A percentile compares a stretch with the other conserved stretches of the same genome.
Evolutionary conservation across 768 basidiomycete species (phyloP).

Genomic region (Lepiota venenata): DNA sequence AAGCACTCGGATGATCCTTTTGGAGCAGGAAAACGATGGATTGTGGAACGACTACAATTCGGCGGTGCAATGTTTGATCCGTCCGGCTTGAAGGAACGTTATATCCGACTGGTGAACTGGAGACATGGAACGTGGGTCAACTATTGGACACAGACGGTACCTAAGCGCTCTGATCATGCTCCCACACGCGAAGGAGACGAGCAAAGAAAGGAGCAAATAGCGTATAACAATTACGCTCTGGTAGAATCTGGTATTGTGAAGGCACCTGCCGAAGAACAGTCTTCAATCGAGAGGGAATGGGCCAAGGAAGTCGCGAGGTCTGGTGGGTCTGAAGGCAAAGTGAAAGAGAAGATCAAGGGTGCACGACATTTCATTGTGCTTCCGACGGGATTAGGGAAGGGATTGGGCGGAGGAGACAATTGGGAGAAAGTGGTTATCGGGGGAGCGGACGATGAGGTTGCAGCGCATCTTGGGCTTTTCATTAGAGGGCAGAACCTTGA

Average conservation of each 20-base stretch:
- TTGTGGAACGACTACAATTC: conserved; percentile 56
- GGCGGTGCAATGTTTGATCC: conserved; percentile 59
- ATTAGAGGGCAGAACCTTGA: conserved; percentile 46
- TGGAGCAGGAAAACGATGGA: conserved; percentile 44
- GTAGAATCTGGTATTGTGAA: conserved; percentile 21
- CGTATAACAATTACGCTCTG: conserved; percentile 25
- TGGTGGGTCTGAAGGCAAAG: conserved; percentile 19
- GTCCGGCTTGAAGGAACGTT: conserved; percentile 44
- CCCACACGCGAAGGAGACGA: conserved; percentile 3
- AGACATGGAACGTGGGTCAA: conserved; percentile 53
- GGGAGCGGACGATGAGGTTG: conserved; percentile 53
- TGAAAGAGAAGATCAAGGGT: conserved; percentile 21
- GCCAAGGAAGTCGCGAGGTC: conserved; percentile 17
- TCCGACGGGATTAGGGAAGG: conserved; percentile 39
- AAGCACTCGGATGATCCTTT: conserved; percentile 54
- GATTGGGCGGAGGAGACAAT: conserved; percentile 38
- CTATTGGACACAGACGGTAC: conserved; percentile 53
- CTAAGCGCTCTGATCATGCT: conserved; percentile 8
- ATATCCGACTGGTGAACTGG: conserved; percentile 44
- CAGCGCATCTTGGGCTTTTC: conserved; percentile 53
- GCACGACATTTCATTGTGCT: conserved; percentile 50
- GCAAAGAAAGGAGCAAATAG: conserved; percentile 10
- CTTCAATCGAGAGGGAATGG: conserved; percentile 13
- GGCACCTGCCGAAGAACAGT: conserved; percentile 8
- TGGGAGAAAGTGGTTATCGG: conserved; percentile 52